phyloP scores from a whole-genome alignment of 352 stramenopile genomes.

The Phytophthora boehmeriae region DNA sequence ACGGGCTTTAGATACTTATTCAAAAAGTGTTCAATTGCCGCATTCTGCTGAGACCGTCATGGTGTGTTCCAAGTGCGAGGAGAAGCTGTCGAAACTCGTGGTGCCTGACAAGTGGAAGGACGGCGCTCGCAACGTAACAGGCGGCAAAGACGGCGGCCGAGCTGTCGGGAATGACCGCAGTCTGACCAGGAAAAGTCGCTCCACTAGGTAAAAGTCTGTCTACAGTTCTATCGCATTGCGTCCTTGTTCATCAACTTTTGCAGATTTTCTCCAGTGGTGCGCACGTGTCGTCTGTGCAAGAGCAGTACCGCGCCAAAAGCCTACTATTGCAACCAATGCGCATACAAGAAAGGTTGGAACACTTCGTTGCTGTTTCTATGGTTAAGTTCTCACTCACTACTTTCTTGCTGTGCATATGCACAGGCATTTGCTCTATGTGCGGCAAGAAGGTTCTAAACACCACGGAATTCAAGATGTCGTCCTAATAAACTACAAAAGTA shows the following conservation, averaged over 20 bases:
- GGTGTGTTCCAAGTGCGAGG: conserved; percentile 80
- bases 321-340: conserved; percentile 80
- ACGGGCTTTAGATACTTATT: conserved; percentile 5
- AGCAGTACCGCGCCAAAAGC: conserved; percentile 51
- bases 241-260: too few relatives aligned
- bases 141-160: conserved; percentile 57
- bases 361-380: too few relatives aligned
- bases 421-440: conserved; percentile 74
- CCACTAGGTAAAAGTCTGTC: conserved; percentile 33
- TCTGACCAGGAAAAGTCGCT: conserved; percentile 46
- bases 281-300: conserved; percentile 74
- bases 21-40: background rate
- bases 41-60: conserved; percentile 23
- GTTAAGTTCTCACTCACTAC: too few relatives aligned
- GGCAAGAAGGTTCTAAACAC: conserved; percentile 67
- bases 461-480: conserved; percentile 73
- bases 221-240: too few relatives aligned
- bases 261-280: conserved; percentile 59
- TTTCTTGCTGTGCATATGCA: too few relatives aligned
- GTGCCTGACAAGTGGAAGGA: conserved; percentile 82
- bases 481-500: conserved; percentile 5
- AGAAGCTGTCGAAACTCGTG: conserved; percentile 77
- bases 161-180: conserved; percentile 35
- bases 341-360: conserved; percentile 73
- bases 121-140: conserved; percentile 59